Base-by-base conservation (phyloP, 169 alveolate species). In the Cystoisospora suis region DNA sequence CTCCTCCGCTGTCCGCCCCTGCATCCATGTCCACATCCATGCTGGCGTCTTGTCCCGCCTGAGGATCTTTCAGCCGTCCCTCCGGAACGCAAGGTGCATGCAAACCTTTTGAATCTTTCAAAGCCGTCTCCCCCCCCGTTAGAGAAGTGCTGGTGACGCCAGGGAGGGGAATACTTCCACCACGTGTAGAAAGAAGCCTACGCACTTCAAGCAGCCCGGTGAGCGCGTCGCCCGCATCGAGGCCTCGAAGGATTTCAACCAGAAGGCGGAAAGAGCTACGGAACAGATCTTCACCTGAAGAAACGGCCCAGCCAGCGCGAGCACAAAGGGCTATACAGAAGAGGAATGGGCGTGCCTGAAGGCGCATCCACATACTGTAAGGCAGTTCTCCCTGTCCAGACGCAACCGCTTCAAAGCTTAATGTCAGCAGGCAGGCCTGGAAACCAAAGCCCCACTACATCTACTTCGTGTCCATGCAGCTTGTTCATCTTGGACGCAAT, bases 171-270 rank as follows among this genome's bases (percentile, higher is more conserved):
- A n/a, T n/a, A n/a, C n/a, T n/a, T n/a, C n/a, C n/a, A n/a, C n/a
- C n/a, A n/a, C n/a, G n/a, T n/a, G 20, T 23, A 23, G 77, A 4
- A 20, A 65, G 77, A n/a, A 36, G 7, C 69, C 38, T 44, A 49
- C 47, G 81, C 81, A 58, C 42, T 29, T 85, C 61, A 20, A 85
- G 90, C 56, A 85, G 90, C 42, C 90, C 72, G 65, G 44, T 20
- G 87, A 61, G 90, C 69, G 72, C 44, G 46, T 86, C 90, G 47
- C 90, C 20, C 32, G 81, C 90, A 34, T 86, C 49, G 36, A 86
- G 90, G 59, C 90, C 90, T 32, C 90, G 0, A 45, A 59, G 69
- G 44, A 77, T 59, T 69, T 40, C 59, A 65, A 86, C 75, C 81
- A 86, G 83, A 47, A 86, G 90, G 70, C 36, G 90, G 53, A 86